Evolutionary conservation across 2,329 filamentous ascomycete genomes (phyloP).

Genomic region (Fusarium burgessii): DNA sequence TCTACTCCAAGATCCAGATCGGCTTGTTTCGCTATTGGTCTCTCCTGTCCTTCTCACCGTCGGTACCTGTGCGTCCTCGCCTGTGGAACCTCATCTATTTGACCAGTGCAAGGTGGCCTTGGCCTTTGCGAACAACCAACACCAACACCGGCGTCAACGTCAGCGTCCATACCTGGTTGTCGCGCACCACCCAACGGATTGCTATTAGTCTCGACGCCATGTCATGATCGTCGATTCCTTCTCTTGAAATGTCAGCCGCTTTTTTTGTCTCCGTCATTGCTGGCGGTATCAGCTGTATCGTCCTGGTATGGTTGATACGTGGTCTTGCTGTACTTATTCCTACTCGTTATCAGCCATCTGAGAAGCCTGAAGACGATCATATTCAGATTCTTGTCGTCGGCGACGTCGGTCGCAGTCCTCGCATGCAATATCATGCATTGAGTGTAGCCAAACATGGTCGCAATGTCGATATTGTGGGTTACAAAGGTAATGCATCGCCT

Average conservation of each 20-base stretch:
- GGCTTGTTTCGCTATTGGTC: slow-evolving; percentile 9
- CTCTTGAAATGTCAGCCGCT: slow-evolving; percentile 38
- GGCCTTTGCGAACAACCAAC: slow-evolving; percentile 21
- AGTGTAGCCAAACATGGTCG: slow-evolving; percentile 88
- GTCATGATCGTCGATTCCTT: slow-evolving; percentile 18
- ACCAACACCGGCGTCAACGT: background rate
- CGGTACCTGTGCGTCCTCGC: slow-evolving; percentile 13
- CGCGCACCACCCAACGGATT: slow-evolving; percentile 16
- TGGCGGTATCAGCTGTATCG: slow-evolving; percentile 51
- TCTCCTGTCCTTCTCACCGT: slow-evolving; percentile 11
- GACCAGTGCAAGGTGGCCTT: slow-evolving; percentile 33
- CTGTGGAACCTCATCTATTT: slow-evolving; percentile 33
- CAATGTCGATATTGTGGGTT: slow-evolving; percentile 87
- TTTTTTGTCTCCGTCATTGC: slow-evolving; percentile 53
- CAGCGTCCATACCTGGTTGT: slow-evolving; percentile 4
- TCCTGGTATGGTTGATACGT: slow-evolving; percentile 44
- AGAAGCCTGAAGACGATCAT: slow-evolving; percentile 55
- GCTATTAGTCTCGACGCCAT: slow-evolving; percentile 21
- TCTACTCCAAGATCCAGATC: slow-evolving; percentile 21
- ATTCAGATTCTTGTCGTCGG: slow-evolving; percentile 91
- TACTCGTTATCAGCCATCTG: slow-evolving; percentile 52
- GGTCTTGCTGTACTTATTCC: slow-evolving; percentile 48
- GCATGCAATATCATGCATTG: slow-evolving; percentile 98
- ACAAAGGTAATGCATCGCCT: slow-evolving; percentile 69
- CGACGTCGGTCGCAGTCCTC: slow-evolving; percentile 93